Conservation (phyloP, 2,329 filamentous ascomycete genomes). For the Ophiosphaerella narmari region DNA sequence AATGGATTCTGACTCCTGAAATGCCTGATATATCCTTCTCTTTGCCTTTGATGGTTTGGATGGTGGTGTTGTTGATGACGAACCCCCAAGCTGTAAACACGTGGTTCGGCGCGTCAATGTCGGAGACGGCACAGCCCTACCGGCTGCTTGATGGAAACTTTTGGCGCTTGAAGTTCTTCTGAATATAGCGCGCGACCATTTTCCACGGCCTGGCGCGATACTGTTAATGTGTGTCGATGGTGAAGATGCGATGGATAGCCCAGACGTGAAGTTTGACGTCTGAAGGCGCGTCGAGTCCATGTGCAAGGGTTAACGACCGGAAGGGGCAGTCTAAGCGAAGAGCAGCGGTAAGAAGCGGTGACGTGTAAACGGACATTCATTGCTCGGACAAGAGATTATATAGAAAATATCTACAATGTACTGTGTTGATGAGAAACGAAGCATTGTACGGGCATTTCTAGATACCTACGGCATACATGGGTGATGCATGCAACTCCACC, state of each 20-base stretch:
- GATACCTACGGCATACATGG: slow-evolving; percentile 10
- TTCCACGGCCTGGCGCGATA: slow-evolving; percentile 9
- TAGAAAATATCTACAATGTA: too few species aligned
- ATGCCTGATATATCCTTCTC: slow-evolving; percentile 5
- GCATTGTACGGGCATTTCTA: not conserved
- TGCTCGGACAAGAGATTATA: too few species aligned
- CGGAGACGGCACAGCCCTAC: slow-evolving; percentile 13
- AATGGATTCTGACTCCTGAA: not conserved
- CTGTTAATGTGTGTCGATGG: slow-evolving; percentile 12
- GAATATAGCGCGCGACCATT: slow-evolving; percentile 22
- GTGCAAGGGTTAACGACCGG: slow-evolving; percentile 1
- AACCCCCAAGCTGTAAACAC: slow-evolving; percentile 5
- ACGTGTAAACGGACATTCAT: too few species aligned
- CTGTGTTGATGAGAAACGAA: too few species aligned
- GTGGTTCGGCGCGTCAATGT: slow-evolving; percentile 32
- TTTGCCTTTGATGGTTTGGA: slow-evolving; percentile 12
- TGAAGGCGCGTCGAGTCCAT: slow-evolving; percentile 7
- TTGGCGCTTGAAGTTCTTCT: slow-evolving; percentile 11
- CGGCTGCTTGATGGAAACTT: slow-evolving; percentile 6
- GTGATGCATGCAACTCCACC: slow-evolving; percentile 12
- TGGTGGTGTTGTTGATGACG: slow-evolving; percentile 14
- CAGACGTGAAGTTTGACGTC: slow-evolving; percentile 15
- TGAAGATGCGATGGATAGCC: slow-evolving; percentile 11
- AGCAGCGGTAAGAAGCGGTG: too few species aligned
- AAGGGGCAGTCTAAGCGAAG: slow-evolving; percentile 8